Conservation (phyloP, 116 monocot genomes). For the Papilionanthe hybrid region DNA sequence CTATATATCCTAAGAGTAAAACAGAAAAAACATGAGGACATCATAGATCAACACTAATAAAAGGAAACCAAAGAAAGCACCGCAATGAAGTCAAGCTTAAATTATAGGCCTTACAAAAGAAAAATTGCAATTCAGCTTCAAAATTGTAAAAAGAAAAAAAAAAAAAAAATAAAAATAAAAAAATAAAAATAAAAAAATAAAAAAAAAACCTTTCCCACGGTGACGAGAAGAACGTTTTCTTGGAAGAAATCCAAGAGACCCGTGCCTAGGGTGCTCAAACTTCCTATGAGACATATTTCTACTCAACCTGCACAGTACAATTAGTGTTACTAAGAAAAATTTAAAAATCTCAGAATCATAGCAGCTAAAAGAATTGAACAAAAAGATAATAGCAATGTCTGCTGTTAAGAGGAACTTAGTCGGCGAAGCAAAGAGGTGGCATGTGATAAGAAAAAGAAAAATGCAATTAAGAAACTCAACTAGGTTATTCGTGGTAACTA, state of each 20-base stretch:
- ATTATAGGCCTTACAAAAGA: neutral
- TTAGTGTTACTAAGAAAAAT: neutral
- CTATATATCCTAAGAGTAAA: neutral
- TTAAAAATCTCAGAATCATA: neutral
- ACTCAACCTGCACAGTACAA: neutral
- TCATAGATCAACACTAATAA: neutral
- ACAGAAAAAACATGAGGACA: neutral
- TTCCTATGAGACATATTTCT: conserved; percentile 35
- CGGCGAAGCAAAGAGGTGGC: neutral
- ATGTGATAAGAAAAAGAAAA: neutral
- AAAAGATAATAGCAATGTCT: neutral
- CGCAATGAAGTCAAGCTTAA: neutral
- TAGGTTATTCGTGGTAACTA: neutral
- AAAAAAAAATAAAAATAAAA: no score
- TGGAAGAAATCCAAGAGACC: conserved; percentile 53
- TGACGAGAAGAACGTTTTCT: conserved; percentile 48
- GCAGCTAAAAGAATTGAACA: neutral
- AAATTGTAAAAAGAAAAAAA: no score
- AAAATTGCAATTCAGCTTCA: neutral
- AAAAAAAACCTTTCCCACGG: conserved; percentile 39
- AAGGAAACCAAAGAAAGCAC: neutral
- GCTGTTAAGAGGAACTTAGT: neutral
- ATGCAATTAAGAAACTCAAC: neutral
- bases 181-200: neutral
- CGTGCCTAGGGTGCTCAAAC: conserved; percentile 53